Evolutionary conservation across 139 green algal genomes (phyloP).

Genomic region (Dunaliella sp.): DNA sequence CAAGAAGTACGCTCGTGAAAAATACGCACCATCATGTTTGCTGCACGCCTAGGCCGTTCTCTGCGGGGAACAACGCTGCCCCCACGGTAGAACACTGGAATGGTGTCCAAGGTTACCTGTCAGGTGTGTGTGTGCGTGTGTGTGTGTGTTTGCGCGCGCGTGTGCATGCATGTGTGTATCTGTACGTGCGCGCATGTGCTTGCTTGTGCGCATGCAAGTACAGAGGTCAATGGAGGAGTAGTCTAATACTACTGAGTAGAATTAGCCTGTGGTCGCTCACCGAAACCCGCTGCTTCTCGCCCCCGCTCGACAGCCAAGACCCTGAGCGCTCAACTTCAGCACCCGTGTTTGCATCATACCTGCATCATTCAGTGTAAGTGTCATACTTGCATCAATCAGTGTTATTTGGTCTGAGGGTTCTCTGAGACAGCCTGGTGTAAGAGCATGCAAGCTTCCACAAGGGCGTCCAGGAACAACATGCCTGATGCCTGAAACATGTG

Average conservation of each 20-base stretch:
- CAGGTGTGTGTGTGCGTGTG: no score
- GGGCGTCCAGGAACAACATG: no score
- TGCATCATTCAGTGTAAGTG: background rate
- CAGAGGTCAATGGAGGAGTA: no score
- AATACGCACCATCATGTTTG: conserved; percentile 53
- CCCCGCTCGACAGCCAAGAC: conserved; percentile 11
- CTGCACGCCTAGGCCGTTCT: conserved; percentile 77
- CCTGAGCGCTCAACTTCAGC: background rate
- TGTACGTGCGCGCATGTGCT: no score
- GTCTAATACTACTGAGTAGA: no score
- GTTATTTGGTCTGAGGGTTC: no score
- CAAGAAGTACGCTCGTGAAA: no score
- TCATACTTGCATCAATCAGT: background rate
- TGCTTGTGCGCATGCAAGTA: background rate
- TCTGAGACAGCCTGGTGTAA: no score
- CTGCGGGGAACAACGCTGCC: conserved; percentile 79
- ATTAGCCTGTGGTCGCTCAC: background rate
- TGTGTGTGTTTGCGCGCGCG: no score
- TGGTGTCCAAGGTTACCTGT: conserved; percentile 72
- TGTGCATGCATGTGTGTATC: no score
- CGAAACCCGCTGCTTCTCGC: background rate
- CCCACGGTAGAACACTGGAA: conserved; percentile 82
- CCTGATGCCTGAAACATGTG: no score
- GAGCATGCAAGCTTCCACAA: no score
- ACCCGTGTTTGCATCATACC: conserved; percentile 32